Evolutionary conservation across 495 filamentous ascomycete species (phyloP).

Genomic region (Daldinia concentrica): DNA sequence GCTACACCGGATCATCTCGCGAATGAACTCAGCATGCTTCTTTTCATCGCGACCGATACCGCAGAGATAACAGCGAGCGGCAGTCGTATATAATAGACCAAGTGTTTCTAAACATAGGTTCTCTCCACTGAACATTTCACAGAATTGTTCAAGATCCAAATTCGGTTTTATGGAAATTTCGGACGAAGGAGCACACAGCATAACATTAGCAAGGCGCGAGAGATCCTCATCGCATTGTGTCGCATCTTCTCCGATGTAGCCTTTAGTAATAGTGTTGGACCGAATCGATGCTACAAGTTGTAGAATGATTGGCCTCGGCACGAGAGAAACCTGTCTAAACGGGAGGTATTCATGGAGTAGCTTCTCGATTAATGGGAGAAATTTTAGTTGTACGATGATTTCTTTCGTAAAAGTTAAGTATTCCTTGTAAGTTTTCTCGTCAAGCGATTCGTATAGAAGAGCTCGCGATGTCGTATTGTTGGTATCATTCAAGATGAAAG

Average conservation of each 20-base stretch:
- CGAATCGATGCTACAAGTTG: slow-evolving; percentile 11
- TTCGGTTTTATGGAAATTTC: neutral
- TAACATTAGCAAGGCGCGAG: neutral
- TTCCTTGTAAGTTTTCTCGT: neutral
- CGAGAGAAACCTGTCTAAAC: slow-evolving; percentile 4
- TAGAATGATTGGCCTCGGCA: slow-evolving; percentile 11
- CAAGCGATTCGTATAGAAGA: neutral
- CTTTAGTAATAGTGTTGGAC: neutral
- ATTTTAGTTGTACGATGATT: neutral
- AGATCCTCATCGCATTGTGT: neutral
- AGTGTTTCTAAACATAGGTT: neutral
- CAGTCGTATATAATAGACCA: neutral
- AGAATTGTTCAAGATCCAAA: neutral
- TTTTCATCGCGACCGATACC: neutral
- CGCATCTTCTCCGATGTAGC: neutral
- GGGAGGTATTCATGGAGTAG: slow-evolving; percentile 4
- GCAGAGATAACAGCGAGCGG: neutral
- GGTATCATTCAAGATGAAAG: neutral
- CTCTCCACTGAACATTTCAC: neutral
- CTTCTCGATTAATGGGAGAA: neutral
- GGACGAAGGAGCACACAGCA: neutral
- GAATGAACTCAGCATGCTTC: neutral
- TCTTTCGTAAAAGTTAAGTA: neutral
- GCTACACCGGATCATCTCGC: neutral
- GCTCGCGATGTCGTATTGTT: neutral